A percentile compares a stretch with the other conserved stretches of the same genome.
Conservation (phyloP, 495 filamentous ascomycete species). For the Aspergillus olivimuriae region DNA sequence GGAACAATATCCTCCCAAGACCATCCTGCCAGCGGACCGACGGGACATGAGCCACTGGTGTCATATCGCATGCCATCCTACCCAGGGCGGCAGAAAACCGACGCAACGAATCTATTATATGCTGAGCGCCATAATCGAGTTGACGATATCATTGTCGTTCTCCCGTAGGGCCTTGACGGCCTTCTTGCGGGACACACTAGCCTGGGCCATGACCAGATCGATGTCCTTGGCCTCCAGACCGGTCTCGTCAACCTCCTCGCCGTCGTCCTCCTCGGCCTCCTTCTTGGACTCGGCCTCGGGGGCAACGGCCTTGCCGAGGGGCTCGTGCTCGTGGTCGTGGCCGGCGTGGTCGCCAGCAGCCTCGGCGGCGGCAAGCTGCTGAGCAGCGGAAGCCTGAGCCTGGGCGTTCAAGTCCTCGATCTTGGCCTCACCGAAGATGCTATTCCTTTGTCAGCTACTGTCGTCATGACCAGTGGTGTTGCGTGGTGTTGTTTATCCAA, state of each 20-base stretch:
- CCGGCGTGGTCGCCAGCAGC: conserved; percentile 72
- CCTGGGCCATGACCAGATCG: conserved; percentile 97
- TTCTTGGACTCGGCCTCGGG: conserved; percentile 70
- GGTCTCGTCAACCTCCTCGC: conserved; percentile 86
- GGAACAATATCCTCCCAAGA: conserved; percentile 29
- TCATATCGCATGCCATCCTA: conserved; percentile 11
- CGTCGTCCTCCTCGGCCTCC: conserved; percentile 88
- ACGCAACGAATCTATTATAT: conserved; percentile 52
- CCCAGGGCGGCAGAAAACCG: conserved; percentile 2
- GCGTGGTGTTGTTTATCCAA: too few relatives aligned
- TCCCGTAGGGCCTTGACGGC: conserved; percentile 97
- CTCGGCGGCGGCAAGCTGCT: conserved; percentile 75
- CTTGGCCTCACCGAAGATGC: conserved; percentile 99
- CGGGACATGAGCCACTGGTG: conserved; percentile 15
- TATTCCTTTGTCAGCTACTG: too few relatives aligned
- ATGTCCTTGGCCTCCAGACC: conserved; percentile 98
- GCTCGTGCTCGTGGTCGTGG: conserved; percentile 69
- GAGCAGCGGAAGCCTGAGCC: conserved; percentile 87
- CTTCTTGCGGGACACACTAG: conserved; percentile 93
- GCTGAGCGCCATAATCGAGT: conserved; percentile 99
- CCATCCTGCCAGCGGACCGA: conserved; percentile 19
- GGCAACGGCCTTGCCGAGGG: conserved; percentile 74
- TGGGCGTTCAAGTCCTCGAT: conserved; percentile 99
- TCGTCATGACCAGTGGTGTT: too few relatives aligned
- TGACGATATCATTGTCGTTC: conserved; percentile 99